These are phyloP conservation scores for Lipomyces mesembrius DNA, from an alignment of 805 yeast species.

Conservation along the genomic window DNA sequence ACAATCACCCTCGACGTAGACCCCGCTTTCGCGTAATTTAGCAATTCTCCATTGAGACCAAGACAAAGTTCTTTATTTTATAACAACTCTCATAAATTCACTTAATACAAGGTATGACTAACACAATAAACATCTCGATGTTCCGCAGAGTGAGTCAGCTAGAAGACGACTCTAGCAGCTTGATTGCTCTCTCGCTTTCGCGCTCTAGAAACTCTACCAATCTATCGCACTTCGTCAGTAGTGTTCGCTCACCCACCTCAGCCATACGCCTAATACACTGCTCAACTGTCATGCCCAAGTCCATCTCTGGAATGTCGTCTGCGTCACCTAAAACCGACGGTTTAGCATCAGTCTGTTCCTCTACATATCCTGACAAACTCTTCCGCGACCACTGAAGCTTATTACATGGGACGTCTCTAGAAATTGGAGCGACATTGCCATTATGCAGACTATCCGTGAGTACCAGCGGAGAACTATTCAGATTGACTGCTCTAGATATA, in stretches of 20 bases:
- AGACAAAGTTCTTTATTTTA: neutral
- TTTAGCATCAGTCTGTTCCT: neutral
- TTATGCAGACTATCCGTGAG: constrained; percentile 6
- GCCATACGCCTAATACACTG: constrained; percentile 71
- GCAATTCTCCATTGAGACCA: neutral
- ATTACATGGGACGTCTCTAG: neutral
- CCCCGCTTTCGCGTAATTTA: neutral
- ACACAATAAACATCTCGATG: neutral
- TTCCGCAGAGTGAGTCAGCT: neutral
- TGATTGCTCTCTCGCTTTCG: constrained; percentile 59
- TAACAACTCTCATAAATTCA: neutral
- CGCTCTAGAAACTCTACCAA: constrained; percentile 55
- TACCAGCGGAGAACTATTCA: constrained; percentile 2
- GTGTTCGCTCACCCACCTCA: constrained; percentile 55
- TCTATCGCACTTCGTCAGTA: constrained; percentile 53
- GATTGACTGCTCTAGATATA: neutral
- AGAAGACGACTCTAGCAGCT: constrained; percentile 40
- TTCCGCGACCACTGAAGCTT: neutral
- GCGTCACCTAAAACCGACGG: neutral
- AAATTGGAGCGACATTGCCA: neutral
- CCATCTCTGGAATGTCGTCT: constrained; percentile 47
- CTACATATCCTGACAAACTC: constrained; percentile 2
- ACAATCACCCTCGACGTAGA: neutral
- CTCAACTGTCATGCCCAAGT: constrained; percentile 68
- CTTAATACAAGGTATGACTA: neutral